Evolutionary conservation across 2,329 filamentous ascomycete species (phyloP), one percentile per base, ranked within the genome.

Genomic region (Hymenoscyphus occultus): DNA sequence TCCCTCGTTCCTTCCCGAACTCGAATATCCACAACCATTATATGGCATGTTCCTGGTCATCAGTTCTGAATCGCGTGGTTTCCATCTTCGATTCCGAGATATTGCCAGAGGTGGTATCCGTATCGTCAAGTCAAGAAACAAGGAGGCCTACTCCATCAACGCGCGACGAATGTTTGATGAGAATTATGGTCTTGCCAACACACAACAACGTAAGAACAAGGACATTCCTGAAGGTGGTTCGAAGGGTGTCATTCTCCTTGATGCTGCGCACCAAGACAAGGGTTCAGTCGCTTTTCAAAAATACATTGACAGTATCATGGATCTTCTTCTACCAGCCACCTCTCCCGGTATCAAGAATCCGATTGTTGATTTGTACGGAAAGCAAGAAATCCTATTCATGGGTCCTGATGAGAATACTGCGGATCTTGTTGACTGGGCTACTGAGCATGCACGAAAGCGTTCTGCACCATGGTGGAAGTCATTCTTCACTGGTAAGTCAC

Each of bases 31-130:
- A 56, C 92, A 94, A 77, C 92, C 89, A 6, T 83, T 99, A 9
- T 99, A 95, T 73, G 95, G 95, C 70, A 99, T 99, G 95, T 99
- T 99, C 84, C 84, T 99, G 61, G 91, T 99, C 70, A 97, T 99
- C 78, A 93, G 92, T 74, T 94, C 95, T 12, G 95, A 99, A 79
- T 96, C 96, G 74, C 89, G 95, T 70, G 95, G 95, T 42, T 99
- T 99, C 83, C 95, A 99, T 78, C 86, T 99, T 16, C 92, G 95
- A 56, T 99, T 99, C 87, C 89, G 94, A 74, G 95, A 99, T 74
- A 97, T 99, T 74, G 90, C 95, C 61, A 92, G 95, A 76, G 95
- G 95, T 71, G 95, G 95, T 78, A 99, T 99, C 73, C 92, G 95
- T 70, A 99, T 99, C 69, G 95, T 99, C 79, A 98, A 98, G 83